Base-by-base conservation (phyloP, 495 filamentous ascomycete genomes). In the Penicillium riverlandense region DNA sequence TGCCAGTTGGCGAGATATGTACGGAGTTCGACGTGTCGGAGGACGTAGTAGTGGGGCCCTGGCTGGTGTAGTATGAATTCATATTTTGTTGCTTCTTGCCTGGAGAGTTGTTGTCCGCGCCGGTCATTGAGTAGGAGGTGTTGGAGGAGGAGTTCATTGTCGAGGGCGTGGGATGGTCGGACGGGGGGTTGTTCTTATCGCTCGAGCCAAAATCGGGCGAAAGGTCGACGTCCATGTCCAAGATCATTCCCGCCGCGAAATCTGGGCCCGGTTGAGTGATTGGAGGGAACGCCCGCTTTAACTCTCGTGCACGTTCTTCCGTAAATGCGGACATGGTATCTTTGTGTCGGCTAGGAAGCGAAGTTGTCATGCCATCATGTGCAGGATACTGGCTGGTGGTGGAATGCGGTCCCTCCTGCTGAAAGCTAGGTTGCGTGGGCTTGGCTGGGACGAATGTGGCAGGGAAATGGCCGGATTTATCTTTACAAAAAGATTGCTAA, bases 141-240 rank as follows among this genome's bases (percentile, higher is more conserved):
- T 65, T 65, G 8, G 63, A 63, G 7, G 59, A 65, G 3, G 63
- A 65, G 29, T 65, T 65, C 44, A 65, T 22, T 4, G 63, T 67
- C 11, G 62, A 59, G 9, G 63, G 61, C 14, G 63, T 65, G 2
- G 61, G 53, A 29, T 67, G 61, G 31, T 65, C 62, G 8, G 63
- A 66, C 1, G 55, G 58, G 37, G 62, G 55, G 12, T 59, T 48
- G 33, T 47, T 61, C 29, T 50, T 48, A 7, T 65, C 61, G 32
- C 55, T 55, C 12, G 52, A 38, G 16, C 54, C 55, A 30, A 61
- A 55, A 29, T 61, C 55, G 9, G 59, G 52, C 10, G 62, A 55
- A 30, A 58, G 50, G 12, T 63, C 61, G 53, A 67, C 60, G 4
- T 67, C 60, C 7, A 61, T 47, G 33, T 67, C 57, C 14, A 48